phyloP scores from a whole-genome alignment of 805 yeast species.

The Debaryomyces tyrocola region DNA sequence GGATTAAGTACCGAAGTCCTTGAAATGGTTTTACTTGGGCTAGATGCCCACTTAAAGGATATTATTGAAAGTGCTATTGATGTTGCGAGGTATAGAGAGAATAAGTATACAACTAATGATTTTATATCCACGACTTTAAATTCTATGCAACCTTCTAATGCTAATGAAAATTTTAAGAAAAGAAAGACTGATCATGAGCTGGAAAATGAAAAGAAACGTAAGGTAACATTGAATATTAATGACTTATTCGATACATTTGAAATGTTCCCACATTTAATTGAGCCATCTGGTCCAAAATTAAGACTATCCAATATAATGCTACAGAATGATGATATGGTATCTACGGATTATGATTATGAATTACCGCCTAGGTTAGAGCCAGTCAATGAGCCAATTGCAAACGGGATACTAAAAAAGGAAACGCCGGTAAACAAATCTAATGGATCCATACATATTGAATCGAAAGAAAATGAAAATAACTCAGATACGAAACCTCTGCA shows the following conservation, averaged over 20 bases:
- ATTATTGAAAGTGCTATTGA: constrained; percentile 75
- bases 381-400: neutral
- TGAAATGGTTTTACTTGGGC: constrained; percentile 76
- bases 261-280: constrained; percentile 65
- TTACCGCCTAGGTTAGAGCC: constrained; percentile 27
- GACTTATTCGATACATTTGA: constrained; percentile 66
- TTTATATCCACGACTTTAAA: constrained; percentile 20
- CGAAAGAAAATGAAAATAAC: neutral
- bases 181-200: constrained; percentile 19
- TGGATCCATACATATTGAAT: neutral
- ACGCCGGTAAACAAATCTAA: constrained; percentile 2
- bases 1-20: constrained; percentile 73
- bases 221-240: constrained; percentile 53
- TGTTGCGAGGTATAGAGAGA: constrained; percentile 60
- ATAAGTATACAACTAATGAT: constrained; percentile 41
- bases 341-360: constrained; percentile 32
- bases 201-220: constrained; percentile 5
- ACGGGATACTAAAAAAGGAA: neutral
- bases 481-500: neutral
- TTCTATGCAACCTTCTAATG: neutral
- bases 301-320: constrained; percentile 50
- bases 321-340: constrained; percentile 51
- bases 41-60: constrained; percentile 76
- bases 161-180: constrained; percentile 9
- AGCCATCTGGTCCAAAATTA: constrained; percentile 62